A percentile compares a stretch with the other conserved stretches of the same genome.
Conservation (phyloP, 208 protist species). For the Crithidia acanthocephali region DNA sequence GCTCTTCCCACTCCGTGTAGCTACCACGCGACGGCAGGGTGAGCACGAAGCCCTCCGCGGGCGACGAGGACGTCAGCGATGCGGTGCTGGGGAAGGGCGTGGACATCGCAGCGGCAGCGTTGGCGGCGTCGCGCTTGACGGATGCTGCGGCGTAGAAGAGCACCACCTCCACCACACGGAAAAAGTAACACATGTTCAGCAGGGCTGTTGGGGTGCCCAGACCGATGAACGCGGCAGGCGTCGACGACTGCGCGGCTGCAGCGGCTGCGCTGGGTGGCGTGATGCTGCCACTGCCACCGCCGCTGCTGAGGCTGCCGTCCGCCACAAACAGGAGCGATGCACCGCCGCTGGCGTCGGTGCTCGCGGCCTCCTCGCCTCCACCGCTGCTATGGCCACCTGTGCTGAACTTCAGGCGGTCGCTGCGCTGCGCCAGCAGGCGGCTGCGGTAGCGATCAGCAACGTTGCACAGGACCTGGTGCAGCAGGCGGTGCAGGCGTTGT, state of each 20-base stretch:
- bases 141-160: conserved; percentile 65
- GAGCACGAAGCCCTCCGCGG: conserved; percentile 3
- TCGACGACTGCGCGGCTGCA: not conserved
- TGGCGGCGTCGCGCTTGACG: conserved; percentile 1
- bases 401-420: not conserved
- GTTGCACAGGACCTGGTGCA: conserved; percentile 57
- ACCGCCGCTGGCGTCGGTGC: not conserved
- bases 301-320: not conserved
- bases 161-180: conserved; percentile 66
- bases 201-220: conserved; percentile 44
- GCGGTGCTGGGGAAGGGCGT: not conserved
- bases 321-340: not conserved
- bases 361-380: not conserved
- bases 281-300: not conserved
- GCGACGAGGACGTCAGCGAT: not conserved
- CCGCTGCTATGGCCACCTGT: not conserved
- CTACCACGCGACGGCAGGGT: conserved; percentile 14
- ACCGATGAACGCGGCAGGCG: conserved; percentile 27
- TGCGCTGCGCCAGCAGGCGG: conserved; percentile 20
- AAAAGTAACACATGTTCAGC: conserved; percentile 58
- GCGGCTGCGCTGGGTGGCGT: not conserved
- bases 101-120: not conserved
- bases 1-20: conserved; percentile 67
- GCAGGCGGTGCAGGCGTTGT: conserved; percentile 38
- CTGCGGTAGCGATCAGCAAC: conserved; percentile 65